Percentiles rank a stretch among this genome's conserved stretches.
phyloP scores from a whole-genome alignment of 495 filamentous ascomycete genomes.

The Poronia punctata region DNA sequence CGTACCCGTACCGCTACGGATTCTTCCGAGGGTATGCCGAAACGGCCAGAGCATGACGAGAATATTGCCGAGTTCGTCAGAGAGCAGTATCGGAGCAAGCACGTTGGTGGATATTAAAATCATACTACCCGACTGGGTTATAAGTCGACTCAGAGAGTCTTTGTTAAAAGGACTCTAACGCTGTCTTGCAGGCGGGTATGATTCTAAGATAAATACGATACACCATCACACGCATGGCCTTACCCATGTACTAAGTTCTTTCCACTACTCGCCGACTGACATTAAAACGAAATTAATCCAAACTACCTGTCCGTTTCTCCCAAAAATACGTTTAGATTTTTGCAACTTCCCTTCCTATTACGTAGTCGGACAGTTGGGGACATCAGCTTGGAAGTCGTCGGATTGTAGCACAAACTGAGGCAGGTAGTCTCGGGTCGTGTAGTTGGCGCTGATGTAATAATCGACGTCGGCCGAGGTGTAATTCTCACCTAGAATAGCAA shows the following conservation, averaged over 20 bases:
- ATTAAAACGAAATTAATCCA: too few relatives aligned
- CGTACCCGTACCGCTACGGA: too few relatives aligned
- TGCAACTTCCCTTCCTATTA: slow-evolving; percentile 14
- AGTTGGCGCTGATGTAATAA: slow-evolving; percentile 35
- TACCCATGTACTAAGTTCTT: too few relatives aligned
- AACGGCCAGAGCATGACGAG: slow-evolving; percentile 4
- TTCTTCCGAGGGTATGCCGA: neutral
- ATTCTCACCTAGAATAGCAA: slow-evolving; percentile 31
- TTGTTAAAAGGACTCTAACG: too few relatives aligned
- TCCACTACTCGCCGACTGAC: too few relatives aligned
- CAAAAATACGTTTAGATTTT: neutral
- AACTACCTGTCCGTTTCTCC: too few relatives aligned
- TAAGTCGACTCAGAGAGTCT: too few relatives aligned
- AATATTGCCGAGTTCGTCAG: slow-evolving; percentile 9
- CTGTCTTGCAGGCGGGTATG: too few relatives aligned
- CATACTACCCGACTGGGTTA: too few relatives aligned
- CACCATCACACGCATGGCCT: too few relatives aligned
- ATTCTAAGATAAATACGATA: too few relatives aligned
- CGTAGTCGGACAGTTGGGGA: slow-evolving; percentile 39
- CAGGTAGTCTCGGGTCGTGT: slow-evolving; percentile 44
- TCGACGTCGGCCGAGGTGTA: slow-evolving; percentile 32
- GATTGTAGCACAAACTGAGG: slow-evolving; percentile 38
- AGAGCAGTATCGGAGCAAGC: slow-evolving; percentile 9
- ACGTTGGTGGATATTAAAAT: neutral
- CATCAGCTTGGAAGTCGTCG: slow-evolving; percentile 35